Percentiles rank a stretch among this genome's conserved stretches.
Evolutionary conservation across 192 early-diverging fungal species (phyloP).

Genomic region (Rhizophagus prolifer): DNA sequence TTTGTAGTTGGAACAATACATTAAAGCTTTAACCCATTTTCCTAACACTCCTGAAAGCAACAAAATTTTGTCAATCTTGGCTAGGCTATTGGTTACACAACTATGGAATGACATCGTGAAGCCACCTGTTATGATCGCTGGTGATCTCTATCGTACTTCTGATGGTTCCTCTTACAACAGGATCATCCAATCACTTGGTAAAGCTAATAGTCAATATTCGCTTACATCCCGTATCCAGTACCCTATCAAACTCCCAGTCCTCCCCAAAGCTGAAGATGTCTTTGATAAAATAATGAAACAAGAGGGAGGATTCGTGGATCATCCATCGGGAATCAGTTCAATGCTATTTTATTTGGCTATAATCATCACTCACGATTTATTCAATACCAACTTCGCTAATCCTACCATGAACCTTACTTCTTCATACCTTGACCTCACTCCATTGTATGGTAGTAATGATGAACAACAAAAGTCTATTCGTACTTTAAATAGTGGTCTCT

Average conservation of each 20-base stretch:
- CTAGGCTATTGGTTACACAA: neutral
- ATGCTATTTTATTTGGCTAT: constrained; percentile 43
- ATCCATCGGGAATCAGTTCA: constrained; percentile 41
- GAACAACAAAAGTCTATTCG: constrained; percentile 2
- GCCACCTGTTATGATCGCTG: neutral
- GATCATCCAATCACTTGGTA: neutral
- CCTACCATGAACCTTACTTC: constrained; percentile 44
- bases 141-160: neutral
- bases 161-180: constrained; percentile 1
- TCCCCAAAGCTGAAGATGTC: neutral
- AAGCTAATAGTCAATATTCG: neutral
- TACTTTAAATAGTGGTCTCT: neutral
- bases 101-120: neutral
- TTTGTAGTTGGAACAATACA: too few relatives aligned
- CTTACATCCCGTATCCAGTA: neutral
- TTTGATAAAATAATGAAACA: neutral
- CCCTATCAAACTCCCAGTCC: neutral
- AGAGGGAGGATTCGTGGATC: neutral
- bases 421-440: constrained; percentile 42
- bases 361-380: constrained; percentile 49
- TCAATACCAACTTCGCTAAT: constrained; percentile 37
- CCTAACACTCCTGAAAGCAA: neutral
- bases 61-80: neutral
- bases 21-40: too few relatives aligned
- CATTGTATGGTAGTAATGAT: constrained; percentile 41